Base-by-base conservation (phyloP, 2,329 filamentous ascomycete genomes). In the Fonsecaea multimorphosa region DNA sequence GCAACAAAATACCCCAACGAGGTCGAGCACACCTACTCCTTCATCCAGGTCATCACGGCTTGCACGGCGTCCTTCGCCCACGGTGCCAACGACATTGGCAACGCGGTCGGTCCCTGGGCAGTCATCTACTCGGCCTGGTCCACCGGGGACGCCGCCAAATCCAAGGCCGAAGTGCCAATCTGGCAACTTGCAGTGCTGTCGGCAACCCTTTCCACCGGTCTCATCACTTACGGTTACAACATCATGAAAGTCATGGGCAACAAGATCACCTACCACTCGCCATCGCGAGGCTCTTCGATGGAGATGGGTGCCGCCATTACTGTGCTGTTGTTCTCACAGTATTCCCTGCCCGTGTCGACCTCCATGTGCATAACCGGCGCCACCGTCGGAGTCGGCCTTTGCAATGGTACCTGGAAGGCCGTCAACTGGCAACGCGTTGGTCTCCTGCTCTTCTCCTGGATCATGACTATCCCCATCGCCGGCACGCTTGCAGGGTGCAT, bases 171-270 rank as follows among this genome's bases (percentile, higher is more conserved):
- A 0, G 90, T 93, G 0, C 88, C 89, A 2, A 74, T 90, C 53
- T 94, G 91, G 91, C 90, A 92, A 78, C 84, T 93, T 61, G 91
- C 88, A 58, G 88, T 93, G 19, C 80, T 91, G 12, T 83, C 87
- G 29, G 76, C 82, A 1, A 86, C 82, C 44, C 88, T 92, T 74
- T 91, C 84, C 54, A 68, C 88, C 49, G 90, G 90, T 71, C 83
- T 92, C 64, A 82, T 88, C 74, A 92, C 89, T 14, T 92, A 92
- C 73, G 90, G 90, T 9, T 92, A 92, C 81, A 92, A 92, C 82
- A 92, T 92, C 79, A 92, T 92, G 89, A 91, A 91, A 81, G 88
- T 91, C 78, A 92, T 92, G 89, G 90, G 90, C 60, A 93, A 92
- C 83, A 90, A 90, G 78, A 88, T 91, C 76, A 91, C 89, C 64